Conservation (phyloP, 495 filamentous ascomycete genomes). For the Talaromyces adpressus region DNA sequence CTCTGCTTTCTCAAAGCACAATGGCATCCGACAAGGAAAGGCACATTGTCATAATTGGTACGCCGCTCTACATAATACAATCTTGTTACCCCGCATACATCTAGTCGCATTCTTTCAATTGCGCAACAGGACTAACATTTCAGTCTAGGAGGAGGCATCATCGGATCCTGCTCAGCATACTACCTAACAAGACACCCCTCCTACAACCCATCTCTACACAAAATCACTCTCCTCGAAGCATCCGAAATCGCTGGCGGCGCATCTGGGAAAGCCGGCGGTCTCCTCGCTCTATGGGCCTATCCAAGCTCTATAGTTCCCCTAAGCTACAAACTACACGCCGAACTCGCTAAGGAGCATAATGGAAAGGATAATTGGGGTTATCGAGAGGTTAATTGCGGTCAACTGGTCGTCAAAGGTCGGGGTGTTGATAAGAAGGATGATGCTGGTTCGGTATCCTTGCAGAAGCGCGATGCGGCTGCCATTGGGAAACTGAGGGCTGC, state of each 20-base stretch:
- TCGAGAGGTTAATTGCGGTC: conserved; percentile 68
- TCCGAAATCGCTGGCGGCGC: conserved; percentile 82
- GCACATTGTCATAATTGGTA: conserved; percentile 67
- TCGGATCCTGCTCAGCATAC: conserved; percentile 90
- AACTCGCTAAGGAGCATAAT: conserved; percentile 78
- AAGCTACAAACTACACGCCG: conserved; percentile 74
- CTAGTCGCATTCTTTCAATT: background rate
- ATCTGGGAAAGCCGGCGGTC: conserved; percentile 90
- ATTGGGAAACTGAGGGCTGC: conserved; percentile 50
- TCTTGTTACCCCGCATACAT: conserved; percentile 23
- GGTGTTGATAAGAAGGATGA: conserved; percentile 29
- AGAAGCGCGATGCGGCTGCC: conserved; percentile 65
- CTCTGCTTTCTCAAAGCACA: conserved; percentile 10
- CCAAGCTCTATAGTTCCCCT: conserved; percentile 78
- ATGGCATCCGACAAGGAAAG: conserved; percentile 39
- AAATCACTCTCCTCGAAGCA: conserved; percentile 84
- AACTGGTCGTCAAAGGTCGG: conserved; percentile 54
- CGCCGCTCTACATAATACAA: conserved; percentile 18
- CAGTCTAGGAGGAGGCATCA: conserved; percentile 77
- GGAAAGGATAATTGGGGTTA: conserved; percentile 87
- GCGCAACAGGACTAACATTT: conserved; percentile 13
- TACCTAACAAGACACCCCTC: conserved; percentile 84
- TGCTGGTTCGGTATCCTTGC: conserved; percentile 44
- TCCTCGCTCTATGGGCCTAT: conserved; percentile 91
- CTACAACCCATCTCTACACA: conserved; percentile 68